Evolutionary conservation across 2,329 filamentous ascomycete species (phyloP).

Genomic region (Calonectria henricotiae): DNA sequence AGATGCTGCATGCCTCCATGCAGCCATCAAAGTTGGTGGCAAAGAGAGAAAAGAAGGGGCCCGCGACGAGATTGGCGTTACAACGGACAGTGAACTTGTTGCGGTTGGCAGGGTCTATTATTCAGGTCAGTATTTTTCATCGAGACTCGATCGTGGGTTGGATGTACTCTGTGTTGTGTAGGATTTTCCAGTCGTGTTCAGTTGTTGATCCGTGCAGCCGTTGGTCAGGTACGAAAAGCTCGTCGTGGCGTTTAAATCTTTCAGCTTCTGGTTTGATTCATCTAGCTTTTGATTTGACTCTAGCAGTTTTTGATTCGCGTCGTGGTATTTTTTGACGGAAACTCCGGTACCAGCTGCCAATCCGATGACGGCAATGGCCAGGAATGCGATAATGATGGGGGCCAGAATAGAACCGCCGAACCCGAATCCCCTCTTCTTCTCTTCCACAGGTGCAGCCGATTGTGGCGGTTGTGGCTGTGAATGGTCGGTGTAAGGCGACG

Average conservation of each 20-base stretch:
- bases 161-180: constrained; percentile 14
- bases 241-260: not conserved
- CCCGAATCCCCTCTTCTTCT: not conserved
- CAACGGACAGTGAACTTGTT: not conserved
- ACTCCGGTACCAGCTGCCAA: constrained; percentile 8
- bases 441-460: not conserved
- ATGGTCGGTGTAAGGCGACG: not conserved
- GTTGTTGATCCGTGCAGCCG: constrained; percentile 4
- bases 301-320: not conserved
- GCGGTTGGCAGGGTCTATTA: not conserved
- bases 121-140: not conserved
- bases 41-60: constrained; percentile 5
- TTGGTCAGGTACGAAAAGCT: not conserved
- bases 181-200: not conserved
- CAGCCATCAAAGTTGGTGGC: constrained; percentile 9
- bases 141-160: too few relatives aligned
- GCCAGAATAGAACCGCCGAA: not conserved
- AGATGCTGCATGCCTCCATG: constrained; percentile 16
- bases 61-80: not conserved
- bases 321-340: not conserved
- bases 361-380: constrained; percentile 8
- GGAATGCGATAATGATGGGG: not conserved
- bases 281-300: not conserved
- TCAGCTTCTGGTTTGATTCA: not conserved
- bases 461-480: not conserved